Base-by-base conservation (phyloP, 495 filamentous ascomycete genomes). In the Penicillium egyptiacum region DNA sequence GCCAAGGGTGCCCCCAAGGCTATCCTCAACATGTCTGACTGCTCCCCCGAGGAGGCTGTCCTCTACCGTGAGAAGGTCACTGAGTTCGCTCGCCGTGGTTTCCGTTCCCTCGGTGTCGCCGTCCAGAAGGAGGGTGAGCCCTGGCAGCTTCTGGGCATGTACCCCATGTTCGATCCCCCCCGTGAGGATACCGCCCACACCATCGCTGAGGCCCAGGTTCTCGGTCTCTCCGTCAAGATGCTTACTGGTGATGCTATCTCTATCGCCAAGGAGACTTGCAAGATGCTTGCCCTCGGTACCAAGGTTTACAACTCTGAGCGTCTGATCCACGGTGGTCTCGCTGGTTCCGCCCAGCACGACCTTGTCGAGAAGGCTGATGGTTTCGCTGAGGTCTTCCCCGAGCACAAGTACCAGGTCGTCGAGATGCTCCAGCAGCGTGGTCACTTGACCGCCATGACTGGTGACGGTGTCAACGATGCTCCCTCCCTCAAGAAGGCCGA, bases 211-310 rank as follows among this genome's bases (percentile, higher is more conserved):
- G 86, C 86, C 69, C 86, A 89, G 74, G 79, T 83, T 71, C 85
- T 89, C 53, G 86, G 86, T 83, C 84, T 89, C 40, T 83, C 80
- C 61, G 86, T 89, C 59, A 89, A 89, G 82, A 89, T 89, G 86
- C 72, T 89, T 65, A 89, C 86, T 76, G 86, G 86, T 86, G 86
- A 89, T 69, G 86, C 86, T 53, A 87, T 89, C 64, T 86, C 86
- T 69, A 89, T 88, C 67, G 86, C 86, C 61, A 89, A 89, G 76
- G 86, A 89, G 76, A 89, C 86, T 65, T 88, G 86, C 82, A 88
- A 88, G 79, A 88, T 89, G 84, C 76, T 89, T 68, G 86, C 86
- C 64, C 81, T 89, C 47, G 83, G 83, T 66, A 89, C 86, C 67
- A 89, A 89, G 77, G 86, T 89, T 62, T 89, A 88, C 80, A 86